A percentile compares a stretch with the other conserved stretches of the same genome.
Conservation (phyloP, 2,329 filamentous ascomycete genomes). For the Monilinia vaccinii-corymbosi region DNA sequence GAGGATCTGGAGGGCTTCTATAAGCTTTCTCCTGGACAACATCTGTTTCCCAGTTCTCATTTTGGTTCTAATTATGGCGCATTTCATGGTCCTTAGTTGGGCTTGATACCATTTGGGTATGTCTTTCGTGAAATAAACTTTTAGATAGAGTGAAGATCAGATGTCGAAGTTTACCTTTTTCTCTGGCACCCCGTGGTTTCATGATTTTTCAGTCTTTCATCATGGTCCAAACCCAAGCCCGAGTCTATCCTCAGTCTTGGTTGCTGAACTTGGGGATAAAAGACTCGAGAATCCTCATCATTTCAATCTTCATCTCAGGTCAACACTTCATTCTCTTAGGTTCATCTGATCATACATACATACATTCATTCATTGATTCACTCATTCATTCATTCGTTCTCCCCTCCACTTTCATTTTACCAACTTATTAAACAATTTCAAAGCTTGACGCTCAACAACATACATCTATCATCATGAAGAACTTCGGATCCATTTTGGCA, state of each 20-base stretch:
- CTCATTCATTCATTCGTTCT: background rate
- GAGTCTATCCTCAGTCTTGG: background rate
- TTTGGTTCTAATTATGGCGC: background rate
- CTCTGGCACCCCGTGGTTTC: conserved; percentile 12
- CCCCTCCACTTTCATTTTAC: background rate
- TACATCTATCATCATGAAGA: conserved; percentile 32
- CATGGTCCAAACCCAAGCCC: background rate
- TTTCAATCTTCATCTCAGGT: conserved; percentile 10
- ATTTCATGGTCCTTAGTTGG: background rate
- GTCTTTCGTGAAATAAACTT: background rate
- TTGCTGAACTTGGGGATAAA: background rate
- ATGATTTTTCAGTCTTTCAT: background rate
- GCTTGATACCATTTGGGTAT: background rate
- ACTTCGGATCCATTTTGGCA: conserved; percentile 32
- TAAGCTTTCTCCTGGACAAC: background rate
- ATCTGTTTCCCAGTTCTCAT: background rate
- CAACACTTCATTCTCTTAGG: conserved; percentile 18
- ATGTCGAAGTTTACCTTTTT: conserved; percentile 17
- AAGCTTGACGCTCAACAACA: conserved; percentile 20
- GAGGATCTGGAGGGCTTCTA: background rate
- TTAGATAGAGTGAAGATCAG: conserved; percentile 19
- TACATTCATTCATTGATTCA: too few relatives aligned
- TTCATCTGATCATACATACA: background rate
- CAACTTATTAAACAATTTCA: conserved; percentile 16
- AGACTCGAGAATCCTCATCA: background rate